A percentile compares a stretch with the other conserved stretches of the same genome.
These are phyloP conservation scores for Saturnispora dispora DNA, from an alignment of 805 yeast species.

Conservation along the genomic window DNA sequence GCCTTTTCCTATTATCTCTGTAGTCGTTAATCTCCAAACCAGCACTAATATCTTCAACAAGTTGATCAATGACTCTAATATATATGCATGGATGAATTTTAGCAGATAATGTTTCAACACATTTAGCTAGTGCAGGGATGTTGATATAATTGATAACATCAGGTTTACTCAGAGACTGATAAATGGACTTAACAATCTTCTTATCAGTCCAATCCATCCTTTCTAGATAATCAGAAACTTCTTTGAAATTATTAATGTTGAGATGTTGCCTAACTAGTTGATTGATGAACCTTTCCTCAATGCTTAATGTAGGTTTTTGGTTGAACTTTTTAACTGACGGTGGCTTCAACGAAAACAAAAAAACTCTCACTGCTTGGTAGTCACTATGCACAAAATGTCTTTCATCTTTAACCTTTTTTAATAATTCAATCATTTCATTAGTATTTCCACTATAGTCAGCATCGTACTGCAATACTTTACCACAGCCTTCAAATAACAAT, in stretches of 20 bases:
- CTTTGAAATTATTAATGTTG: conserved; percentile 26
- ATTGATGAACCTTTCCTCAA: conserved; percentile 41
- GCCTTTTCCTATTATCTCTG: conserved; percentile 47
- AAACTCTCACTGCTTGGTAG: conserved; percentile 48
- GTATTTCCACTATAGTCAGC: conserved; percentile 51
- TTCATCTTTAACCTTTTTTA: conserved; percentile 42
- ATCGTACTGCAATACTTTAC: conserved; percentile 49
- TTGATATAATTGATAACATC: conserved; percentile 53
- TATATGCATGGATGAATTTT: conserved; percentile 20
- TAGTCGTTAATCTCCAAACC: conserved; percentile 62
- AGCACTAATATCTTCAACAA: conserved; percentile 52
- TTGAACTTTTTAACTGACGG: conserved; percentile 34
- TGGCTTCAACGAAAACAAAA: conserved; percentile 48
- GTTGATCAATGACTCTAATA: conserved; percentile 42
- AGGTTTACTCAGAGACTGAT: conserved; percentile 46
- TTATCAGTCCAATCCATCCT: conserved; percentile 41
- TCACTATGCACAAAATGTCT: conserved; percentile 44
- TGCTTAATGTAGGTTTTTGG: conserved; percentile 23
- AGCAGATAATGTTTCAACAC: conserved; percentile 33
- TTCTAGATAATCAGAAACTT: conserved; percentile 31
- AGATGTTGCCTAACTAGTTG: conserved; percentile 46
- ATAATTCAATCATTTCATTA: conserved; percentile 50
- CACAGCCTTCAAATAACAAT: conserved; percentile 66
- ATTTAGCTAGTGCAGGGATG: conserved; percentile 39
- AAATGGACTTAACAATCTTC: conserved; percentile 23